Percentiles rank a stretch among this genome's conserved stretches.
Evolutionary conservation across 345 rosid genomes (phyloP).

Genomic region (Cochlearia excelsa): DNA sequence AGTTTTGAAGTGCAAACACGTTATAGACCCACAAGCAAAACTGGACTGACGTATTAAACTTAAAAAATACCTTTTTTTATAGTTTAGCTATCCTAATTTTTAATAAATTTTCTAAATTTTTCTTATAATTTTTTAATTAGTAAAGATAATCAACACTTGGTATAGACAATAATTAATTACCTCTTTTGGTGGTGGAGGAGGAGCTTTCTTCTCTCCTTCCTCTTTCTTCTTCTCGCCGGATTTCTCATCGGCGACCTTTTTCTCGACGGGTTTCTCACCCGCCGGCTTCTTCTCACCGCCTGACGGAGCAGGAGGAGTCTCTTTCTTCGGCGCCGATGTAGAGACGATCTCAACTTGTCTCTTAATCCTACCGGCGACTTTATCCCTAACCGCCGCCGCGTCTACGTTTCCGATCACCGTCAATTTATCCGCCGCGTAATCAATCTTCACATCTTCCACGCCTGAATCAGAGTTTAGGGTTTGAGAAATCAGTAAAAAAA

Average conservation of each 20-base stretch:
- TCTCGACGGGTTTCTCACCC: conserved; percentile 40
- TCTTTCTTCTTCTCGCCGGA: conserved; percentile 37
- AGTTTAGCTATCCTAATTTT: conserved; percentile 10
- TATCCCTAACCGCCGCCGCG: conserved; percentile 45
- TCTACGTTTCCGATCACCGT: conserved; percentile 76
- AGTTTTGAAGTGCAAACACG: conserved; percentile 34
- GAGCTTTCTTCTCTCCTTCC: conserved; percentile 46
- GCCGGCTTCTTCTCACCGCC: conserved; percentile 40
- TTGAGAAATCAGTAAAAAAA: too few relatives aligned
- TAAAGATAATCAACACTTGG: neutral
- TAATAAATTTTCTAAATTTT: neutral
- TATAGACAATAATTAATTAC: conserved; percentile 15
- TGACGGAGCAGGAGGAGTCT: conserved; percentile 29
- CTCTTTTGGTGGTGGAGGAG: conserved; percentile 35
- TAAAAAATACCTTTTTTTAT: neutral
- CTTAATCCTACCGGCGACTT: conserved; percentile 47
- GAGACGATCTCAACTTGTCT: conserved; percentile 46
- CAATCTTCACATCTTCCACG: conserved; percentile 65
- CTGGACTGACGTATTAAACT: conserved; percentile 27
- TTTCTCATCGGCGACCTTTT: conserved; percentile 35
- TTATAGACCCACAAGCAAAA: conserved; percentile 34
- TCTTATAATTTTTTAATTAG: neutral
- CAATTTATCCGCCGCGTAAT: conserved; percentile 47
- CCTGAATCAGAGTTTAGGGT: conserved; percentile 39
- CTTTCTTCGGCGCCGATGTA: conserved; percentile 35